Evolutionary conservation across 495 filamentous ascomycete genomes (phyloP), one percentile per base, ranked within the genome.

Genomic region (Jackrogersella minutella): DNA sequence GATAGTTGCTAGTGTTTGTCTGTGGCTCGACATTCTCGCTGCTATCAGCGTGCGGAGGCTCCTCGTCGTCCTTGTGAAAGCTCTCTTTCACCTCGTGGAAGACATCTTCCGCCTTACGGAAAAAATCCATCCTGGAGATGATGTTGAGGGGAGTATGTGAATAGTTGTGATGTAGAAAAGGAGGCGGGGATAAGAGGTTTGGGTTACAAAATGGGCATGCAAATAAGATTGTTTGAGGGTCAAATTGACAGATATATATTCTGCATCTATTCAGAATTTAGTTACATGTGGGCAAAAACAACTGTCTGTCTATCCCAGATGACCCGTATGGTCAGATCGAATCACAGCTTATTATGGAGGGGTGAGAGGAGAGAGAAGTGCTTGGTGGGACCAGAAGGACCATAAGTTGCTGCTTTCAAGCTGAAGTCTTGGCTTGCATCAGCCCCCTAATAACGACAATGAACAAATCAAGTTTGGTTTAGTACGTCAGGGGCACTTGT

Each of bases 1-100:
- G 86, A 17, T 74, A 54, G 64, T 94, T 83, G 49, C 86, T 80
- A 37, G 83, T 74, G 55, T 74, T 69, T 13, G 76, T 70, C 16
- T 77, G 68, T 24, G 72, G 64, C 31, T 79, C 70, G 33, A 70
- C 67, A 34, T 68, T 56, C 44, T 68, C 68, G 58, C 74, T 76
- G 10, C 62, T 52, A 24, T 19, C 44, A 51, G 31, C 28, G 30
- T 81, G 74, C 17, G 82, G 81, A 14, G 71, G 78, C 47, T 81
- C 78, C 22, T 72, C 73, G 33, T 77, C 24, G 9, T 60, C 54
- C 7, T 37, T 21, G 36, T 52, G 28, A 9, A 73, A 56, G 21
- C 58, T 39, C 9, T 69, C 69, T 28, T 69, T 69, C 40, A 73
- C 61, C 22, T 69, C 68, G n/a, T 76, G 65, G 21, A 81, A 57